A percentile compares a stretch with the other conserved stretches of the same genome.
These are phyloP conservation scores for Elsinoe australis DNA, from an alignment of 2,329 filamentous ascomycete species.

Conservation along the genomic window DNA sequence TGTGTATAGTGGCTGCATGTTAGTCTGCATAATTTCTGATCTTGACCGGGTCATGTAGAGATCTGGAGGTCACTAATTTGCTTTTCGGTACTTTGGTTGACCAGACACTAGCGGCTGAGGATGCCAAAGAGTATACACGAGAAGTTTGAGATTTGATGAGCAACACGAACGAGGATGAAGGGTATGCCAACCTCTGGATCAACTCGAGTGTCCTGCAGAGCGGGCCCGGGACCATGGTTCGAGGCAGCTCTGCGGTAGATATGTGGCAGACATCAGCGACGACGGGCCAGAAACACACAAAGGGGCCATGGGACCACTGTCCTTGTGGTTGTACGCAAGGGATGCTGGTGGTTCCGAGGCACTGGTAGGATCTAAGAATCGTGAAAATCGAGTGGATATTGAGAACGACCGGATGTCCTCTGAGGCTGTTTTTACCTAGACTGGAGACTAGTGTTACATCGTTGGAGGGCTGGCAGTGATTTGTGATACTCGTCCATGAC, in stretches of 20 bases:
- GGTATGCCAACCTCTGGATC: no score
- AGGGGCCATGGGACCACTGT: slow-evolving; percentile 9
- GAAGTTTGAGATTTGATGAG: background rate
- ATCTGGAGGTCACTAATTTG: no score
- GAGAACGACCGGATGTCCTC: slow-evolving; percentile 5
- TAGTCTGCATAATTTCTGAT: background rate
- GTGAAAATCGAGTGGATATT: background rate
- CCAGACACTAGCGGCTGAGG: no score
- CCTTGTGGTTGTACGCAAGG: slow-evolving; percentile 6
- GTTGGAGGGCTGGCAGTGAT: slow-evolving; percentile 4
- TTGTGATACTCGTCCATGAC: slow-evolving; percentile 6
- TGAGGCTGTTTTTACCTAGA: background rate
- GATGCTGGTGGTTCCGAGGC: background rate
- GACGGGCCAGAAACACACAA: slow-evolving; percentile 1
- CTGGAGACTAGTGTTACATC: slow-evolving; percentile 8
- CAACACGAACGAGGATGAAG: background rate
- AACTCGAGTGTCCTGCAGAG: background rate
- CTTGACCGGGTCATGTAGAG: background rate
- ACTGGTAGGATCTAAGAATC: slow-evolving; percentile 6
- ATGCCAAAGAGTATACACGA: no score
- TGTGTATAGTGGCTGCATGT: background rate
- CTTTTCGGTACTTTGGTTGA: no score
- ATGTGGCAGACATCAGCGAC: slow-evolving; percentile 1
- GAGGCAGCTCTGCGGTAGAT: background rate
- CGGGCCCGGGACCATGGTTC: no score